phyloP scores from a whole-genome alignment of 768 basidiomycete genomes.

The Pulveroboletus ravenelii region DNA sequence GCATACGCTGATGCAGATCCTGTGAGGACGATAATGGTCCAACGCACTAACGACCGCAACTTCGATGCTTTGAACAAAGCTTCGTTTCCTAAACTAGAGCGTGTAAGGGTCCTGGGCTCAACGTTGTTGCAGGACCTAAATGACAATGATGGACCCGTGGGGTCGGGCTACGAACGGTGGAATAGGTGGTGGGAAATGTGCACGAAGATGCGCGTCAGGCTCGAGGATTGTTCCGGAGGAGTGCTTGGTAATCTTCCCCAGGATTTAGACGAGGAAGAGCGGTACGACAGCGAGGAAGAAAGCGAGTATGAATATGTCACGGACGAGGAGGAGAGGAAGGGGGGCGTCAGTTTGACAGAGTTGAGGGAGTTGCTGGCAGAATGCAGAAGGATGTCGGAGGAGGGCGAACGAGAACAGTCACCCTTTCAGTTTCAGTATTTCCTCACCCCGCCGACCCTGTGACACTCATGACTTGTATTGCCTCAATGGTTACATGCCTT shows the following conservation, averaged over 20 bases:
- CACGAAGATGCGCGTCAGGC: constrained; percentile 42
- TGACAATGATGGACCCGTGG: constrained; percentile 44
- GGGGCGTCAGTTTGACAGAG: constrained; percentile 35
- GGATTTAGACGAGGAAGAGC: constrained; percentile 31
- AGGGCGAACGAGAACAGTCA: constrained; percentile 27
- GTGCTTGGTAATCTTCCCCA: constrained; percentile 44
- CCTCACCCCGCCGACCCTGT: constrained; percentile 5
- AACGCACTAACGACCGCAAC: constrained; percentile 63
- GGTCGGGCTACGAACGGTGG: constrained; percentile 48
- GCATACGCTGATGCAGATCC: constrained; percentile 39
- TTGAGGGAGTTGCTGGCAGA: constrained; percentile 54
- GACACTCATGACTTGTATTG: not conserved
- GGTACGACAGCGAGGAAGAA: constrained; percentile 32
- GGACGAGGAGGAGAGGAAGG: constrained; percentile 28
- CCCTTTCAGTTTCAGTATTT: constrained; percentile 15
- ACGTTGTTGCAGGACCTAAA: constrained; percentile 56
- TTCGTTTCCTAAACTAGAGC: constrained; percentile 58
- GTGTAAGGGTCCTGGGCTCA: constrained; percentile 55
- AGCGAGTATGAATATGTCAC: constrained; percentile 27
- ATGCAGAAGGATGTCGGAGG: constrained; percentile 43
- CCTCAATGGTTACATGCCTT: constrained; percentile 38
- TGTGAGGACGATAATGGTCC: constrained; percentile 40
- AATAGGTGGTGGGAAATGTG: constrained; percentile 65
- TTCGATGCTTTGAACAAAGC: constrained; percentile 45
- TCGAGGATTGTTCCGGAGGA: constrained; percentile 76